Evolutionary conservation across 2,329 filamentous ascomycete species (phyloP).

Genomic region (Paramyrothecium sp.): DNA sequence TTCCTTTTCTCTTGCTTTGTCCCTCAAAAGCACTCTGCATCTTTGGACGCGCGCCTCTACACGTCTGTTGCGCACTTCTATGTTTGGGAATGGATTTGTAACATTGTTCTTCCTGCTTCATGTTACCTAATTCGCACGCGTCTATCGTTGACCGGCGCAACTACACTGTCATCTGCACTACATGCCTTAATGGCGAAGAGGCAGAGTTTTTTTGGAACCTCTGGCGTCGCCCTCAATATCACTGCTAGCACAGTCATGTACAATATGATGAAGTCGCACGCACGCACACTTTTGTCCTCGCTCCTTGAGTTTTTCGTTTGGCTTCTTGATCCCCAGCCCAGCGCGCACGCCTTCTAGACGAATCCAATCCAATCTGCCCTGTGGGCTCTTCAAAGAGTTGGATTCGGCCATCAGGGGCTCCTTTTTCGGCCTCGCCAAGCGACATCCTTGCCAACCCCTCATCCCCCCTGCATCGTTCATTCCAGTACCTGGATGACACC

Average conservation of each 20-base stretch:
- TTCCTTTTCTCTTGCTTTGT: slow-evolving; percentile 19
- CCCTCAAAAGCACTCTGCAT: slow-evolving; percentile 1
- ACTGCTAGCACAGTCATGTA: slow-evolving; percentile 44
- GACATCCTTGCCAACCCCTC: background rate
- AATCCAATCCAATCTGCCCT: slow-evolving; percentile 29
- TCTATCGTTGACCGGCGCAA: slow-evolving; percentile 15
- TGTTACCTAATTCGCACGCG: slow-evolving; percentile 24
- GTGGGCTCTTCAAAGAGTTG: slow-evolving; percentile 28
- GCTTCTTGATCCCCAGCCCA: slow-evolving; percentile 11
- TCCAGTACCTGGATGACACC: background rate
- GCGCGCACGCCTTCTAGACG: slow-evolving; percentile 26
- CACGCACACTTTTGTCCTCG: slow-evolving; percentile 13
- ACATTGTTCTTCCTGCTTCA: slow-evolving; percentile 19
- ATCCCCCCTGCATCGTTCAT: background rate
- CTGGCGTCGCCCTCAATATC: background rate
- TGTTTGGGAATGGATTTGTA: slow-evolving; percentile 29
- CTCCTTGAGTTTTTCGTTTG: slow-evolving; percentile 29
- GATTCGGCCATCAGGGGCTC: slow-evolving; percentile 20
- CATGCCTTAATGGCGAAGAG: slow-evolving; percentile 25
- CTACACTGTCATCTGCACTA: slow-evolving; percentile 12
- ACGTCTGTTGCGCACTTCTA: slow-evolving; percentile 6
- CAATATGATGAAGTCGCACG: slow-evolving; percentile 51
- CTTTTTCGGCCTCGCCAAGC: slow-evolving; percentile 6
- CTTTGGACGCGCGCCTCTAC: background rate
- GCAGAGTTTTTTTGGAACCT: slow-evolving; percentile 26